Percentiles rank a stretch among this genome's conserved stretches.
phyloP scores from a whole-genome alignment of 2,329 filamentous ascomycete species.

The Sporothrix protearum region DNA sequence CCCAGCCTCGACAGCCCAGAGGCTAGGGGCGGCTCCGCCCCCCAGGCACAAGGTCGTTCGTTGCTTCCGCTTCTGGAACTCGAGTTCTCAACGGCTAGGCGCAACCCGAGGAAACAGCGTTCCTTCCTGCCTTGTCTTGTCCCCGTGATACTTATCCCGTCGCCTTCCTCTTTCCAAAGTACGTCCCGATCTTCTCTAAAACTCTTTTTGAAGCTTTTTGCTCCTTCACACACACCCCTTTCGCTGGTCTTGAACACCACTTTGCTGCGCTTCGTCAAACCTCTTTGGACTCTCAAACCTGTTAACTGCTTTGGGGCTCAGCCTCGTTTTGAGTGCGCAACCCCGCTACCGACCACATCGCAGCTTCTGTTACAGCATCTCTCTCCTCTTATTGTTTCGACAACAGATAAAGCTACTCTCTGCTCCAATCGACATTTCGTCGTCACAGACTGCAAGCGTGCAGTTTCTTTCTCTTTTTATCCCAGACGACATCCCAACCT shows the following conservation, averaged over 20 bases:
- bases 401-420: neutral
- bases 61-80: neutral
- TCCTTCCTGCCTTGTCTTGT: conserved; percentile 12
- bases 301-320: neutral
- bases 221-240: neutral
- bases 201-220: neutral
- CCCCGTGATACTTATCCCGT: neutral
- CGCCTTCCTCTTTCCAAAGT: neutral
- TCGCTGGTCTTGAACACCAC: neutral
- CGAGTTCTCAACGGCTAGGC: conserved; percentile 7
- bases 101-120: neutral
- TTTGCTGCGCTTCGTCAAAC: neutral
- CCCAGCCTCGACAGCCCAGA: neutral
- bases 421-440: neutral
- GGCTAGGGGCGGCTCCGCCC: neutral
- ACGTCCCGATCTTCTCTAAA: neutral
- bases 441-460: no score
- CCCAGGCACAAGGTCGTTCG: neutral
- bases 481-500: neutral
- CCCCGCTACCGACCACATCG: conserved; percentile 1
- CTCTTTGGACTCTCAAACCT: neutral
- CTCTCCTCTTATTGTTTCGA: neutral
- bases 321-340: conserved; percentile 11
- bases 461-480: neutral
- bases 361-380: neutral